Conservation (phyloP, 148 eudicot species). For the Vaccinium macrocarpon region DNA sequence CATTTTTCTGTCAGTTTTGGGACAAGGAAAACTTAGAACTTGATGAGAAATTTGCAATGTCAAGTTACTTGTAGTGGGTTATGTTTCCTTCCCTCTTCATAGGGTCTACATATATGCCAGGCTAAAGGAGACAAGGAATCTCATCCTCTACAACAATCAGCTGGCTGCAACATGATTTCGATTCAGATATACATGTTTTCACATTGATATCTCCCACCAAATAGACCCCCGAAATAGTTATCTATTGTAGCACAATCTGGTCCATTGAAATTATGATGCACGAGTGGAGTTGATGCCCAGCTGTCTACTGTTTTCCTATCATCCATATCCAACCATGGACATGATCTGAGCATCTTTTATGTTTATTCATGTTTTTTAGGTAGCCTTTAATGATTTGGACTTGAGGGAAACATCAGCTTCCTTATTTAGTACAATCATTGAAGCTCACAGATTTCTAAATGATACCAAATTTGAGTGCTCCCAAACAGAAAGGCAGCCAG, state of each 20-base stretch:
- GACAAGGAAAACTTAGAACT: not conserved
- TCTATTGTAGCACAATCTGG: not conserved
- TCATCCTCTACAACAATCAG: not conserved
- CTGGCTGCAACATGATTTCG: not conserved
- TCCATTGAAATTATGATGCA: no score
- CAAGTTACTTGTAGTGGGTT: not conserved
- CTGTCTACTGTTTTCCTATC: not conserved
- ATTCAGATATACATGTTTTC: not conserved
- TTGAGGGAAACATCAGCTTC: no score
- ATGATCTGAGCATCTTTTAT: no score
- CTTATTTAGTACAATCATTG: no score
- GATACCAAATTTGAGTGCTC: not conserved
- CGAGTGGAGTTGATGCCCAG: not conserved
- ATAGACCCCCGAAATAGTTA: no score
- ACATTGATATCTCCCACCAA: not conserved
- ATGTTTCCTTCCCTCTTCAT: not conserved
- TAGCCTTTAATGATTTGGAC: no score
- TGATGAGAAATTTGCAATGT: not conserved
- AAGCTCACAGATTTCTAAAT: no score
- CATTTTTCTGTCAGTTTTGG: not conserved
- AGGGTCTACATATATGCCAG: not conserved
- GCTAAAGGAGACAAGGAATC: slow-evolving; percentile 6
- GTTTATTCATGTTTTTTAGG: no score
- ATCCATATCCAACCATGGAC: not conserved
- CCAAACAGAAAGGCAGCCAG: not conserved